Conservation (phyloP, 805 yeast species). For the Hanseniaspora thailandica region DNA sequence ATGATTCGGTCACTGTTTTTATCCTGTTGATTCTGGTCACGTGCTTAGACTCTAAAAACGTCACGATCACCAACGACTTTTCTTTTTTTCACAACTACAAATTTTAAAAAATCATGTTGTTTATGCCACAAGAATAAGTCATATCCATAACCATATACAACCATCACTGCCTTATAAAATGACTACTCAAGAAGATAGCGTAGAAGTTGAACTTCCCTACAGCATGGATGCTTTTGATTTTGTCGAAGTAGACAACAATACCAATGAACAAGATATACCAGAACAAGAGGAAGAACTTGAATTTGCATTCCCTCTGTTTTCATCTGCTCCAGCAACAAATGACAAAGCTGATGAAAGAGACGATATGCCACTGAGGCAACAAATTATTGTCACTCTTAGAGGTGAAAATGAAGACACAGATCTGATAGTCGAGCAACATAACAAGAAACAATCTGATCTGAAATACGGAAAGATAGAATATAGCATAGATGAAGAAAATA, state of each 20-base stretch:
- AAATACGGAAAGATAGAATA: conserved; percentile 2
- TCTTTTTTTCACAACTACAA: too few relatives aligned
- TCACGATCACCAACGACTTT: too few relatives aligned
- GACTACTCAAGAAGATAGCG: not conserved
- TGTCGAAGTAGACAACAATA: conserved; percentile 8
- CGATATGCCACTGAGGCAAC: not conserved
- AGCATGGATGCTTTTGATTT: conserved; percentile 6
- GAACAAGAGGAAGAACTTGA: not conserved
- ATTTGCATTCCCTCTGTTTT: conserved; percentile 14
- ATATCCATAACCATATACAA: too few relatives aligned
- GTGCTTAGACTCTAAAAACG: too few relatives aligned
- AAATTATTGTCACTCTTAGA: conserved; percentile 4
- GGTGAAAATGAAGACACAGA: conserved; percentile 11
- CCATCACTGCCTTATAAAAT: not conserved
- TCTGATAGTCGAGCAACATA: not conserved
- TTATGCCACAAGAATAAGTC: too few relatives aligned
- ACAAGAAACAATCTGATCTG: not conserved
- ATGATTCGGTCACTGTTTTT: too few relatives aligned
- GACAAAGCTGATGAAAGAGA: not conserved
- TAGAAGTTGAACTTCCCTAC: not conserved
- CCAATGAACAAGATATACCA: not conserved
- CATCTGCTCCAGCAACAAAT: not conserved
- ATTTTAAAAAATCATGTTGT: too few relatives aligned
- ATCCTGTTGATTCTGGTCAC: too few relatives aligned
- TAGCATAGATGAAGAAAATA: not conserved